phyloP scores from a whole-genome alignment of 164 flowering plant species.

The Nymphaea colorata region DNA sequence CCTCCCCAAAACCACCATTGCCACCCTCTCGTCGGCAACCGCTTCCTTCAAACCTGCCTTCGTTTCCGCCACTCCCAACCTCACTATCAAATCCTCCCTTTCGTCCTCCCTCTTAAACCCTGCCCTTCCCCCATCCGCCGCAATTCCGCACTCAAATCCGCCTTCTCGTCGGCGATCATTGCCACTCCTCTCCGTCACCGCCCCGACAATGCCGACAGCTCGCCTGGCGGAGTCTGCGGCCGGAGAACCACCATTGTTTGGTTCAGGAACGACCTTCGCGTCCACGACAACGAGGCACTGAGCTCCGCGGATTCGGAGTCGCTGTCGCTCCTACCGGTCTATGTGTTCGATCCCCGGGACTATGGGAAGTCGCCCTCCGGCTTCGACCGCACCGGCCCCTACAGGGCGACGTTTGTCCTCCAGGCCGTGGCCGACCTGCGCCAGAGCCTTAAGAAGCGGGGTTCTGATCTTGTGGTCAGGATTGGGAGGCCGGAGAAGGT shows the following conservation, averaged over 20 bases:
- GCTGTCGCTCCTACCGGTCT: constrained; percentile 73
- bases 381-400: constrained; percentile 83
- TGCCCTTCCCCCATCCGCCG: constrained; percentile 43
- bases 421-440: constrained; percentile 73
- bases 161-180: constrained; percentile 53
- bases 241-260: constrained; percentile 56
- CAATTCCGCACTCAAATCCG: constrained; percentile 45
- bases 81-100: constrained; percentile 26
- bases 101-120: constrained; percentile 51
- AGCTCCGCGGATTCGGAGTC: constrained; percentile 70
- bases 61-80: not conserved
- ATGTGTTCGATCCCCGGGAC: constrained; percentile 82
- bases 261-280: constrained; percentile 85
- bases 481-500: constrained; percentile 80
- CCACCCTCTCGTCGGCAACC: constrained; percentile 20
- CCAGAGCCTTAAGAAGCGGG: constrained; percentile 46
- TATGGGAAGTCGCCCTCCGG: constrained; percentile 86
- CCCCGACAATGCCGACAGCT: not conserved
- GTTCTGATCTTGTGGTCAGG: constrained; percentile 80
- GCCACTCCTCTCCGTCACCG: constrained; percentile 6
- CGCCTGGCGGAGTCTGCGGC: not conserved
- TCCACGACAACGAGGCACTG: constrained; percentile 81
- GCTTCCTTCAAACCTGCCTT: not conserved
- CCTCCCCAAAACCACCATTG: constrained; percentile 17
- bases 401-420: constrained; percentile 62